A percentile compares a stretch with the other conserved stretches of the same genome.
phyloP scores from a whole-genome alignment of 345 rosid genomes.

The Citropsis articulata region DNA sequence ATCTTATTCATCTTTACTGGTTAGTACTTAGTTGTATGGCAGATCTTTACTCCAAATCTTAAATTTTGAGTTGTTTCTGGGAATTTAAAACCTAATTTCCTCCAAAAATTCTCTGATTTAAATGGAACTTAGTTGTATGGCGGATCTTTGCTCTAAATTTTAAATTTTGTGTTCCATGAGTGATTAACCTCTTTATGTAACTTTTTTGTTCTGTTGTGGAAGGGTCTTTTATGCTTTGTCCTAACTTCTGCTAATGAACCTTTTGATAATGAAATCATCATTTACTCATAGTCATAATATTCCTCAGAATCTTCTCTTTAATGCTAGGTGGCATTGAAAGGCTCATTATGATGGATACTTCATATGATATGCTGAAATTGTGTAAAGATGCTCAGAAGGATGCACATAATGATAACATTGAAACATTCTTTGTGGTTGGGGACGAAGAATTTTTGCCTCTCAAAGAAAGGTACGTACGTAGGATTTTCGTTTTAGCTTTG shows the following conservation, averaged over 20 bases:
- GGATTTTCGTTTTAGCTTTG: neutral
- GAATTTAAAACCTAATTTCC: too few relatives aligned
- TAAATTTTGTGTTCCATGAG: neutral
- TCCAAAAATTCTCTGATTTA: too few relatives aligned
- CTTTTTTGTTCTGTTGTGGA: neutral
- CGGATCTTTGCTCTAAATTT: neutral
- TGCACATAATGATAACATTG: constrained; percentile 36
- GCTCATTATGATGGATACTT: constrained; percentile 90
- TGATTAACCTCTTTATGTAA: neutral
- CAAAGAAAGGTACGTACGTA: constrained; percentile 60
- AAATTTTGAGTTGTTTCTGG: neutral
- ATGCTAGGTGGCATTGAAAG: constrained; percentile 75
- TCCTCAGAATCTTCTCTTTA: neutral
- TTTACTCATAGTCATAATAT: neutral
- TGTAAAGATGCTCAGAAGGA: constrained; percentile 52
- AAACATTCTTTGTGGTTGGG: constrained; percentile 69
- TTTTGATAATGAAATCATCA: neutral
- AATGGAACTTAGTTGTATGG: neutral
- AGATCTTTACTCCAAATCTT: neutral
- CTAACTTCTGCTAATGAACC: neutral
- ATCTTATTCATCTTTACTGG: neutral
- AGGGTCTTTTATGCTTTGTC: neutral
- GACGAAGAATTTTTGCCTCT: constrained; percentile 94
- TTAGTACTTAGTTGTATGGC: neutral
- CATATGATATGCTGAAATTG: constrained; percentile 74